These are phyloP conservation scores for Polyrhizophydium stewartii DNA, from an alignment of 371 early-diverging fungal species.

Conservation along the genomic window DNA sequence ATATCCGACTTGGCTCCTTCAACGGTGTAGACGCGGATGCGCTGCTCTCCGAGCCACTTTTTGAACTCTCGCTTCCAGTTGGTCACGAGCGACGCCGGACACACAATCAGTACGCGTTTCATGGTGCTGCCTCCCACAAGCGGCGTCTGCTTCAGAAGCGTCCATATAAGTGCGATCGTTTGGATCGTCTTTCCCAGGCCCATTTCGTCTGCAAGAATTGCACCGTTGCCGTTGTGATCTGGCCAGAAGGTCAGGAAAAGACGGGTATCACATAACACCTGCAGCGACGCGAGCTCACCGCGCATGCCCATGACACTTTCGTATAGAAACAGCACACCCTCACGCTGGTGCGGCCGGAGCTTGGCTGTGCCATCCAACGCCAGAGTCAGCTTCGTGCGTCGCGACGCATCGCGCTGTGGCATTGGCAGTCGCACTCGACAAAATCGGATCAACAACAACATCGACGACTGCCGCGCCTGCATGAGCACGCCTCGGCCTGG, in stretches of 20 bases:
- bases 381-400: too few species aligned
- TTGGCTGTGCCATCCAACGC: conserved; percentile 27
- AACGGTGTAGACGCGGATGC: conserved; percentile 40
- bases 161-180: conserved; percentile 61
- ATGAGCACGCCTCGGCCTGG: conserved; percentile 14
- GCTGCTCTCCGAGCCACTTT: conserved; percentile 60
- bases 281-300: conserved; percentile 1
- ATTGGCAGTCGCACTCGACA: conserved; percentile 2
- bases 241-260: neutral
- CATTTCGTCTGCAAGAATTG: conserved; percentile 62
- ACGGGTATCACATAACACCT: neutral
- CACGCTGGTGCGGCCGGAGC: conserved; percentile 56
- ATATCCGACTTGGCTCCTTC: conserved; percentile 33
- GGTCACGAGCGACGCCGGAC: conserved; percentile 56
- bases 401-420: too few species aligned
- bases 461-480: conserved; percentile 34
- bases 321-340: conserved; percentile 59
- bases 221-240: conserved; percentile 48
- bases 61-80: conserved; percentile 64
- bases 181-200: conserved; percentile 54
- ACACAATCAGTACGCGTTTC: conserved; percentile 46
- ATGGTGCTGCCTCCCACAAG: conserved; percentile 26
- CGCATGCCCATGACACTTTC: conserved; percentile 44
- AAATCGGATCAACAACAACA: conserved; percentile 54
- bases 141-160: conserved; percentile 51